Percentiles rank a stretch among this genome's conserved stretches.
Conservation (phyloP, 2,329 filamentous ascomycete species). For the Epichloe brachyelytri region DNA sequence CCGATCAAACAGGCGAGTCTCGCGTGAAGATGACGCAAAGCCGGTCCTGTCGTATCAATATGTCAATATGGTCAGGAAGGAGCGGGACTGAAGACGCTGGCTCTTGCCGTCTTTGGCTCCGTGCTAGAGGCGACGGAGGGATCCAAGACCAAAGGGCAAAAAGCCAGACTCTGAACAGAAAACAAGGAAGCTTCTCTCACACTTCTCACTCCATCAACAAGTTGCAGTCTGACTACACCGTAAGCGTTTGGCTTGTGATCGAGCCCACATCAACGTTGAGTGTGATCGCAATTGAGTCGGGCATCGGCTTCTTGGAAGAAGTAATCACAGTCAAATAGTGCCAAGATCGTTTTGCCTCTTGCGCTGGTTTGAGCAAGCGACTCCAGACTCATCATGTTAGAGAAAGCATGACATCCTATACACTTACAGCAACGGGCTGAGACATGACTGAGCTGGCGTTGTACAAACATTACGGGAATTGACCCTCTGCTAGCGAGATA, state of each 20-base stretch:
- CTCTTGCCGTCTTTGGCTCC: neutral
- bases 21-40: slow-evolving; percentile 2
- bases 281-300: neutral
- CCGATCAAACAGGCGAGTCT: slow-evolving; percentile 1
- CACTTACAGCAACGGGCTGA: slow-evolving; percentile 2
- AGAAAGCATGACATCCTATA: neutral
- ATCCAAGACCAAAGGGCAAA: neutral
- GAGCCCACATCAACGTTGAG: neutral
- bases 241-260: neutral
- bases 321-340: neutral
- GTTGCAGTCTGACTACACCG: neutral
- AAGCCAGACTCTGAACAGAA: neutral
- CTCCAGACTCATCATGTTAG: neutral
- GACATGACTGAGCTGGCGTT: slow-evolving; percentile 5
- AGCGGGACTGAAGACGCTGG: neutral
- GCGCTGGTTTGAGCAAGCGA: neutral
- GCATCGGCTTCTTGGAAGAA: neutral
- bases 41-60: neutral
- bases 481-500: slow-evolving; percentile 1
- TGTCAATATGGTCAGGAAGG: neutral
- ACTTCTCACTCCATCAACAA: neutral
- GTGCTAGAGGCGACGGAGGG: neutral
- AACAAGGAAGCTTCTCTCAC: neutral
- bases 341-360: neutral
- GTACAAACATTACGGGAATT: neutral